Evolutionary conservation across 1,139 yeast genomes (phyloP).

Genomic region (Nakaseomyces glabratus): DNA sequence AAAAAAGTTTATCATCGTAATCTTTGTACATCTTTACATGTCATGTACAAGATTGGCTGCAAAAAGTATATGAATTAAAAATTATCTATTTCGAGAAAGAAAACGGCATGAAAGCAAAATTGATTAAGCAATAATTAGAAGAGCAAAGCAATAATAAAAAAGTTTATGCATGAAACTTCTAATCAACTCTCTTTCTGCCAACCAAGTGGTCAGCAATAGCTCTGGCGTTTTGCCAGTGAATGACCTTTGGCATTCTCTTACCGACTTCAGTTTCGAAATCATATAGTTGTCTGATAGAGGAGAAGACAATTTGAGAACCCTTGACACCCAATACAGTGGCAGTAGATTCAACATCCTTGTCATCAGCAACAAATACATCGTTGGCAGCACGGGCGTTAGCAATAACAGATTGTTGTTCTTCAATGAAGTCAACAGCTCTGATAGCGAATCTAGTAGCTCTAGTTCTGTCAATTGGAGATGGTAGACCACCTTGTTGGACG

Average conservation of each 20-base stretch:
- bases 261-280: slow-evolving; percentile 76
- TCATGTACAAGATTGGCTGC: slow-evolving; percentile 8
- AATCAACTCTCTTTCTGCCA: slow-evolving; percentile 47
- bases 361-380: slow-evolving; percentile 28
- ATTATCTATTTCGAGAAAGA: slow-evolving; percentile 3
- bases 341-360: slow-evolving; percentile 40
- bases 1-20: slow-evolving; percentile 7
- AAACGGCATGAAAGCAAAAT: slow-evolving; percentile 3
- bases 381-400: slow-evolving; percentile 28
- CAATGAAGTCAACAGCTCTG: slow-evolving; percentile 62
- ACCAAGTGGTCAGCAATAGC: slow-evolving; percentile 78
- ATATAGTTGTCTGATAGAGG: slow-evolving; percentile 65
- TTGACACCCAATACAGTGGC: slow-evolving; percentile 85
- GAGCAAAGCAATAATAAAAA: not conserved
- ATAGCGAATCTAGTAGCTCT: slow-evolving; percentile 62
- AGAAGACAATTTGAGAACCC: slow-evolving; percentile 66
- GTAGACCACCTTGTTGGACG: slow-evolving; percentile 76
- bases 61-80: slow-evolving; percentile 7
- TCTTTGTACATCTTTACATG: slow-evolving; percentile 7
- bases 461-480: slow-evolving; percentile 70
- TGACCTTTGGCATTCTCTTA: slow-evolving; percentile 79
- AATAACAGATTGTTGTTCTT: slow-evolving; percentile 33
- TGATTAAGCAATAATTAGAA: slow-evolving; percentile 3
- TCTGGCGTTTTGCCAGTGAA: slow-evolving; percentile 72
- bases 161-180: slow-evolving; percentile 9